These are phyloP conservation scores for Hygrophorus pudorinus DNA, from an alignment of 768 basidiomycete species.

Conservation along the genomic window DNA sequence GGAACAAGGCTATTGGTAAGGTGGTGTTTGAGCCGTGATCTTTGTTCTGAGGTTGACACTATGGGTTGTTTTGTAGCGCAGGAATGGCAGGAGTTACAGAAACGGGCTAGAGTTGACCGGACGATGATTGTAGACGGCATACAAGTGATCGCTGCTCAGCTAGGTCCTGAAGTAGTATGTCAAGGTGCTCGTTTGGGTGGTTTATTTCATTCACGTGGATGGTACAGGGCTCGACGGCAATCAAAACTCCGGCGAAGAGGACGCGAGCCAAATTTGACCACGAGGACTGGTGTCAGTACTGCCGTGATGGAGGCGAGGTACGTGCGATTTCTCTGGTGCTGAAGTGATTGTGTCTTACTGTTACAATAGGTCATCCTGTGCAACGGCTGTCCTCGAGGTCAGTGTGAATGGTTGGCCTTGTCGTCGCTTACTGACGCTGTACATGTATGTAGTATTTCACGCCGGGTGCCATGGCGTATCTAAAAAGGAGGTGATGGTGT, in stretches of 20 bases:
- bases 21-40: conserved; percentile 9
- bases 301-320: conserved; percentile 49
- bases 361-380: too few relatives aligned
- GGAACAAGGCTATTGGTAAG: conserved; percentile 24
- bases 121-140: conserved; percentile 24
- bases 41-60: conserved; percentile 13
- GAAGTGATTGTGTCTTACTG: too few relatives aligned
- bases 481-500: conserved; percentile 12
- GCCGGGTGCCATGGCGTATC: conserved; percentile 34
- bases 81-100: conserved; percentile 37
- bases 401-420: conserved; percentile 4
- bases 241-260: conserved; percentile 18
- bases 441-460: conserved; percentile 38
- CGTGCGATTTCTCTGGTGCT: too few relatives aligned
- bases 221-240: conserved; percentile 2
- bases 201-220: not conserved
- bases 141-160: conserved; percentile 18
- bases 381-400: conserved; percentile 44
- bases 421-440: not conserved
- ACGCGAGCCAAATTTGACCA: conserved; percentile 33
- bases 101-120: conserved; percentile 30
- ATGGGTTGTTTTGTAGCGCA: conserved; percentile 22
- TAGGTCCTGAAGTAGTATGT: conserved; percentile 10
- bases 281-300: conserved; percentile 51
- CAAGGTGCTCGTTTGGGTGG: not conserved